Percentiles rank a stretch among this genome's conserved stretches.
Conservation (phyloP, 148 eudicot genomes). For the Vaccinium corymbosum region DNA sequence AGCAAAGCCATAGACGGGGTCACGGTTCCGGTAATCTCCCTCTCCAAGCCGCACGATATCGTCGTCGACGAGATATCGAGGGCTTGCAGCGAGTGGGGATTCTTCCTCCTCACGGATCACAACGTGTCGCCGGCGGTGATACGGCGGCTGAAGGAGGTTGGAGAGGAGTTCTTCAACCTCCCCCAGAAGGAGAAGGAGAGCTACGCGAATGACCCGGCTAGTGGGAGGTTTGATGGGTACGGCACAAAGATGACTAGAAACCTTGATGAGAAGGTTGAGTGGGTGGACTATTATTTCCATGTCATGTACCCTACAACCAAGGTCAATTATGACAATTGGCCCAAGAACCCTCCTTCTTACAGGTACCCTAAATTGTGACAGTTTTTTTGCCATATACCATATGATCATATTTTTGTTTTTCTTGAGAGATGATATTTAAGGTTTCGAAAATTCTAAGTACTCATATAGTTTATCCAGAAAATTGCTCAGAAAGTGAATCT, state of each 20-base stretch:
- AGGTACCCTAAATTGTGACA: conserved; percentile 16
- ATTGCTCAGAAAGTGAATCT: no score
- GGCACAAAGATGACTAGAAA: conserved; percentile 41
- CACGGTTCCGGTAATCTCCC: conserved; percentile 30
- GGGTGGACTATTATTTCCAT: conserved; percentile 47
- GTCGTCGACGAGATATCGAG: conserved; percentile 27
- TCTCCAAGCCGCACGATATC: conserved; percentile 26
- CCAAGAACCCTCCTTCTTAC: conserved; percentile 33
- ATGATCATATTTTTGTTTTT: neutral
- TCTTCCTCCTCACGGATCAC: conserved; percentile 34
- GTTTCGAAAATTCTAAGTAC: no score
- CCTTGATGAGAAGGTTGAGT: conserved; percentile 34
- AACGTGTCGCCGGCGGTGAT: conserved; percentile 24
- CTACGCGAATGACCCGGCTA: conserved; percentile 37
- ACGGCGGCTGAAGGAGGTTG: conserved; percentile 26
- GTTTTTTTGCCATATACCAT: neutral
- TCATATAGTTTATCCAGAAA: no score
- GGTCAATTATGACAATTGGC: conserved; percentile 42
- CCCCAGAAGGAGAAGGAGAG: conserved; percentile 38
- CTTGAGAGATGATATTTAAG: no score
- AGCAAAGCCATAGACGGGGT: conserved; percentile 39
- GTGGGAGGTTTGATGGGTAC: conserved; percentile 37
- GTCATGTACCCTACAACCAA: conserved; percentile 36
- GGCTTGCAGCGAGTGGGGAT: conserved; percentile 39
- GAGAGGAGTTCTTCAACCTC: conserved; percentile 31